Conservation (phyloP, 2,329 filamentous ascomycete species). For the Metarhizium guizhouense region DNA sequence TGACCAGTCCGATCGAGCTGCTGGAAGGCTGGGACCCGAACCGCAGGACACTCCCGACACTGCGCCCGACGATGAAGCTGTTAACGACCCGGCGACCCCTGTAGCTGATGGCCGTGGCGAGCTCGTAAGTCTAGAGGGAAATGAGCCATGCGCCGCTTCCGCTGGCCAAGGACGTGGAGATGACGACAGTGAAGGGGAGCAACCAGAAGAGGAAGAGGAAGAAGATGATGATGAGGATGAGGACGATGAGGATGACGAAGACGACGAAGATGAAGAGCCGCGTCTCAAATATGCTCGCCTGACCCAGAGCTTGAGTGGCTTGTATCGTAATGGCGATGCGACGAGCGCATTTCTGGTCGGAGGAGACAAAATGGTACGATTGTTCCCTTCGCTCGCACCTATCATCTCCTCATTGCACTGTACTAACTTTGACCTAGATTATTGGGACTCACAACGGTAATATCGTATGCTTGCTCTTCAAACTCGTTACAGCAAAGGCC, state of each 20-base stretch:
- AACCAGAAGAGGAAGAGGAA: conserved; percentile 27
- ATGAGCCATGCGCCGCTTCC: not conserved
- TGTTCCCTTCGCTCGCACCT: not conserved
- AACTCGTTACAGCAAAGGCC: not conserved
- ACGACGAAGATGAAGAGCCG: conserved; percentile 89
- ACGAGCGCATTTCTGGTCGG: conserved; percentile 85
- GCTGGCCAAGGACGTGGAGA: not conserved
- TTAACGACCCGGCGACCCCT: not conserved
- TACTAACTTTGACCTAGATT: conserved; percentile 47
- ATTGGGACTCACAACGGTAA: conserved; percentile 94
- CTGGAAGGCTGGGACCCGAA: not conserved
- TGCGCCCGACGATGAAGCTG: not conserved
- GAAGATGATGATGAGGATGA: conserved; percentile 42
- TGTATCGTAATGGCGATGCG: conserved; percentile 92
- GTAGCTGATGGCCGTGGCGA: not conserved
- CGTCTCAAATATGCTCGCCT: conserved; percentile 86
- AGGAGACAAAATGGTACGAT: conserved; percentile 87
- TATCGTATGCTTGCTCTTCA: conserved; percentile 53
- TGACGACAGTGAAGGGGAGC: conserved; percentile 13
- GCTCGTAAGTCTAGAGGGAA: not conserved
- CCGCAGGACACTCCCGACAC: not conserved
- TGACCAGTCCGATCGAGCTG: conserved; percentile 5
- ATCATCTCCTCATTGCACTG: conserved; percentile 9
- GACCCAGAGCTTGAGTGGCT: conserved; percentile 66
- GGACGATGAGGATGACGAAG: conserved; percentile 60